These are phyloP conservation scores for Globisporangium cylindrosporum DNA, from an alignment of 352 stramenopile species.

Conservation along the genomic window DNA sequence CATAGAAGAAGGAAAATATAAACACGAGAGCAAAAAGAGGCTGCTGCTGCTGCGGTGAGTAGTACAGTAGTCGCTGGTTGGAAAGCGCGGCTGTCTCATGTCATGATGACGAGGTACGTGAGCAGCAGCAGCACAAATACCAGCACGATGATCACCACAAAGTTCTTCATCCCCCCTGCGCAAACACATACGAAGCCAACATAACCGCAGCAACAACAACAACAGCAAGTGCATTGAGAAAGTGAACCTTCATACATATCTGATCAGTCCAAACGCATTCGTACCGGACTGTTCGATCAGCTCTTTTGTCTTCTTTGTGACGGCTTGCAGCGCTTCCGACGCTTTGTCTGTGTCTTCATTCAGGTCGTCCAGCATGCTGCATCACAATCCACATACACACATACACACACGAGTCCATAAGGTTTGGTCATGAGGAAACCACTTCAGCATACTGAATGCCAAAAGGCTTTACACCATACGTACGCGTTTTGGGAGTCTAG, in stretches of 20 bases:
- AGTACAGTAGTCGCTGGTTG: neutral
- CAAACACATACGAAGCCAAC: neutral
- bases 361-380: slow-evolving; percentile 83
- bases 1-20: neutral
- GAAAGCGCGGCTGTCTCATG: slow-evolving; percentile 35
- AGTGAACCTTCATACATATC: neutral
- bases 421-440: neutral
- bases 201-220: slow-evolving; percentile 2
- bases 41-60: neutral
- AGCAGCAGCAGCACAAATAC: slow-evolving; percentile 80
- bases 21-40: slow-evolving; percentile 9
- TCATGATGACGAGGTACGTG: slow-evolving; percentile 89
- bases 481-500: slow-evolving; percentile 82
- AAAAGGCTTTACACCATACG: neutral
- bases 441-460: neutral
- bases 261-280: neutral
- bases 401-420: neutral
- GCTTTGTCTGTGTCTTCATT: slow-evolving; percentile 83
- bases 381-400: neutral
- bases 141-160: slow-evolving; percentile 85
- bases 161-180: slow-evolving; percentile 81
- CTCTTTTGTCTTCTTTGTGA: slow-evolving; percentile 86
- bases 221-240: neutral
- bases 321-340: slow-evolving; percentile 60
- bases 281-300: slow-evolving; percentile 79